phyloP scores from a whole-genome alignment of 1,139 yeast genomes.

The Debaryomycetaceae sp. region DNA sequence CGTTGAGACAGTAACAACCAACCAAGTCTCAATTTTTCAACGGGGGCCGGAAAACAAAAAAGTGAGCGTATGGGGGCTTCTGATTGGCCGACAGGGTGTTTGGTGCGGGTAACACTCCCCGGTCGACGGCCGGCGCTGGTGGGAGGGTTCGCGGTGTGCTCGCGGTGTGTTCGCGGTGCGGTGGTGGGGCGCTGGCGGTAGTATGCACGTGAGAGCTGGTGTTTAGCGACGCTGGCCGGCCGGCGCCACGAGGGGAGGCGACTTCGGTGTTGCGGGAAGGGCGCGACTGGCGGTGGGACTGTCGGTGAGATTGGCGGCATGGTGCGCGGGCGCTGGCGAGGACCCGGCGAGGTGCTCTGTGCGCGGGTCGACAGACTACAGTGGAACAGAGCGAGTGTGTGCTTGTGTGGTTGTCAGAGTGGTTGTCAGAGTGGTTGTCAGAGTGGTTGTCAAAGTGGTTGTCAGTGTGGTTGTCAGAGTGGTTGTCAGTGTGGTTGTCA shows the following conservation, averaged over 20 bases:
- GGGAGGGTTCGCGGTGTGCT: neutral
- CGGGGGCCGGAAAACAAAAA: slow-evolving; percentile 5
- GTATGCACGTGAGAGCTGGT: too few species aligned
- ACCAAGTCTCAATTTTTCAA: slow-evolving; percentile 7
- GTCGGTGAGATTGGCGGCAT: neutral
- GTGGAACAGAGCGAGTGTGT: too few species aligned
- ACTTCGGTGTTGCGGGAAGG: neutral
- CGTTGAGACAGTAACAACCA: slow-evolving; percentile 6
- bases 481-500: too few species aligned
- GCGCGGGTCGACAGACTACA: too few species aligned
- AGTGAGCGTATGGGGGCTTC: slow-evolving; percentile 1
- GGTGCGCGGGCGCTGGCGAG: neutral
- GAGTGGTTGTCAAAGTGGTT: too few species aligned
- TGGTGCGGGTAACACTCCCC: neutral
- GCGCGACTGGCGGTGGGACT: neutral
- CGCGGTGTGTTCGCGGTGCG: neutral
- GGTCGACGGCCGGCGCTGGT: neutral
- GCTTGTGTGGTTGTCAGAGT: too few species aligned
- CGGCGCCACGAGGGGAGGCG: neutral
- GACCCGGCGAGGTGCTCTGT: too few species aligned
- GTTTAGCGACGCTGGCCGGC: neutral
- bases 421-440: too few species aligned
- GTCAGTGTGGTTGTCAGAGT: too few species aligned
- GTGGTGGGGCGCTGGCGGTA: neutral
- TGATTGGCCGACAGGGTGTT: slow-evolving; percentile 4